Evolutionary conservation across 2,329 filamentous ascomycete genomes (phyloP).

Genomic region (Trichothecium sympodiale): DNA sequence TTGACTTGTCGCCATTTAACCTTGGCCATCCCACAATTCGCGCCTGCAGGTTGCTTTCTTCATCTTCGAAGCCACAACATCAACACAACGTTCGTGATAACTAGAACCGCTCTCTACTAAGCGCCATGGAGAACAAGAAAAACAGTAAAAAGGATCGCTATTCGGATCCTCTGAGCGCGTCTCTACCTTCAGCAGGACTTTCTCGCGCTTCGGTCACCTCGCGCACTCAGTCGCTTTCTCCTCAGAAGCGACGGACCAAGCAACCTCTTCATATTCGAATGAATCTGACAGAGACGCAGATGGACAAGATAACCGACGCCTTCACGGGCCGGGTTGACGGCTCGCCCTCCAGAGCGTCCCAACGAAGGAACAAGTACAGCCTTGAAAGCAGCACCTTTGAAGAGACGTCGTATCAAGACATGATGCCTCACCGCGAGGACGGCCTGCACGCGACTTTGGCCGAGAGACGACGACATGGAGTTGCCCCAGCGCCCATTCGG

Average conservation of each 20-base stretch:
- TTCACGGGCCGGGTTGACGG: conserved; percentile 13
- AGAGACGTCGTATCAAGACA: not conserved
- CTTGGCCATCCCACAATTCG: too few relatives aligned
- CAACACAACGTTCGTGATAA: too few relatives aligned
- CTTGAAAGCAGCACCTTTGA: not conserved
- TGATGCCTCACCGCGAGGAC: conserved; percentile 7
- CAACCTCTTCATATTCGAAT: conserved; percentile 34
- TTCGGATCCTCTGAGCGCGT: conserved; percentile 13
- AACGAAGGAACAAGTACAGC: not conserved
- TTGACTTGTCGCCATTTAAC: too few relatives aligned
- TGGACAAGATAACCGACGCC: conserved; percentile 36
- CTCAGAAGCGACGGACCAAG: conserved; percentile 19
- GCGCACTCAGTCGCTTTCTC: conserved; percentile 23
- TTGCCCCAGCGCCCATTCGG: conserved; percentile 14
- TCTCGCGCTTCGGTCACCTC: conserved; percentile 19
- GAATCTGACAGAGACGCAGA: conserved; percentile 36
- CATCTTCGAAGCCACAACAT: too few relatives aligned
- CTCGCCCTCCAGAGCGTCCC: conserved; percentile 4
- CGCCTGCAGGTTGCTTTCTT: too few relatives aligned
- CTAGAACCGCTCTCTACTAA: too few relatives aligned
- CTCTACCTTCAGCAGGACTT: conserved; percentile 22
- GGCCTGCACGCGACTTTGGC: conserved; percentile 13
- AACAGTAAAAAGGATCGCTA: conserved; percentile 9
- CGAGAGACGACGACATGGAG: conserved; percentile 18
- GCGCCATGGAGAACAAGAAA: too few relatives aligned